Conservation (phyloP, 2,329 filamentous ascomycete species). For the Penicillium vulpinum region DNA sequence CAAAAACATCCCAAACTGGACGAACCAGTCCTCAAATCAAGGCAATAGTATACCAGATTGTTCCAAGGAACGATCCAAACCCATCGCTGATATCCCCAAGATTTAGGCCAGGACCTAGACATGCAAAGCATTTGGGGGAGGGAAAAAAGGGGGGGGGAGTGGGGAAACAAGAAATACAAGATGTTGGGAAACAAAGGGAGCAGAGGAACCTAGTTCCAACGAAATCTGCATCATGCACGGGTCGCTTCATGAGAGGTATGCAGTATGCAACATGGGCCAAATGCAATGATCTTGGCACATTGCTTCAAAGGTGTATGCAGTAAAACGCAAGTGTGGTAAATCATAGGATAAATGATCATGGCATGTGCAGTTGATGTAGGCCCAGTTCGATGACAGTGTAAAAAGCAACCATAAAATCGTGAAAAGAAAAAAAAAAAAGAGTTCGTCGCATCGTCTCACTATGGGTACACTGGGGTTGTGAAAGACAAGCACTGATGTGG, state of each 20-base stretch:
- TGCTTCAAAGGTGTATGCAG: conserved; percentile 18
- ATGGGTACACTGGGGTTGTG: conserved; percentile 38
- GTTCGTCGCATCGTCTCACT: conserved; percentile 39
- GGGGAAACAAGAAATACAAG: conserved; percentile 4
- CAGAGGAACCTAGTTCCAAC: conserved; percentile 6
- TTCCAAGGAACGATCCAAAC: conserved; percentile 1
- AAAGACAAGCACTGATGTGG: conserved; percentile 22
- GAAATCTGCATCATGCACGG: conserved; percentile 18
- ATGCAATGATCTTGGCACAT: conserved; percentile 24
- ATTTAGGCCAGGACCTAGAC: neutral
- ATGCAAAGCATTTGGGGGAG: neutral
- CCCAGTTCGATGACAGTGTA: conserved; percentile 28
- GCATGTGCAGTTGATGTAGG: conserved; percentile 18
- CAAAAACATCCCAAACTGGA: neutral
- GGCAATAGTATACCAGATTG: neutral
- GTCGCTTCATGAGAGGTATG: conserved; percentile 18
- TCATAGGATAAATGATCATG: conserved; percentile 17
- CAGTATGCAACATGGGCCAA: conserved; percentile 24
- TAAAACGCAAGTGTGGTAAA: conserved; percentile 18
- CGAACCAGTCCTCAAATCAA: neutral
- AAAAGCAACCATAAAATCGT: conserved; percentile 29
- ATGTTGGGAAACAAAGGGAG: neutral
- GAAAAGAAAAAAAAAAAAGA: conserved; percentile 15
- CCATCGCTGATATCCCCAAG: neutral
- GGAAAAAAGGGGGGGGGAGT: neutral